phyloP scores from a whole-genome alignment of 2,329 filamentous ascomycete genomes.

The Macrophomina pseudophaseolina region DNA sequence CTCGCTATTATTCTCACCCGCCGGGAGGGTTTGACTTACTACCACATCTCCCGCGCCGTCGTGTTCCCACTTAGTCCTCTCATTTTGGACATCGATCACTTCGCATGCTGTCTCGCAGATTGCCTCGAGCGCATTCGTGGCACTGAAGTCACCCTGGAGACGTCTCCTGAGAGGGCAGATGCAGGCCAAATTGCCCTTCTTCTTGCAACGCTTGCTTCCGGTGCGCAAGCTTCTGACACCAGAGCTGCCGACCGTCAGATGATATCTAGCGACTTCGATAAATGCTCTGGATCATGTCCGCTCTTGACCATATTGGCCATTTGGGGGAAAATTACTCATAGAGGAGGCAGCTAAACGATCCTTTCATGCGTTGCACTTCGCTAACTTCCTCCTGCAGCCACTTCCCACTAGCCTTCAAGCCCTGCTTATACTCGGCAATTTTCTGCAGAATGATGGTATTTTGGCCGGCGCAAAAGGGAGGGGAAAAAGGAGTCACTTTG shows the following conservation, averaged over 20 bases:
- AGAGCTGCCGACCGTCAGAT: not conserved
- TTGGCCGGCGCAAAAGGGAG: too few species aligned
- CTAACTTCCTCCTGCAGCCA: slow-evolving; percentile 9
- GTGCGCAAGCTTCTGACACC: slow-evolving; percentile 13
- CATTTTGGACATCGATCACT: slow-evolving; percentile 4
- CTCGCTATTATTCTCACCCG: not conserved
- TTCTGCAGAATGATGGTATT: slow-evolving; percentile 21
- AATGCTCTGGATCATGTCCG: too few species aligned
- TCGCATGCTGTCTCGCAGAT: not conserved
- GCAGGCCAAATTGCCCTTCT: not conserved
- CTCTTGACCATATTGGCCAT: too few species aligned
- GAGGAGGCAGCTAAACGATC: slow-evolving; percentile 15
- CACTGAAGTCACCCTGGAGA: not conserved
- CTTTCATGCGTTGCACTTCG: slow-evolving; percentile 15
- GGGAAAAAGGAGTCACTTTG: too few species aligned
- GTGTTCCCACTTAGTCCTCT: slow-evolving; percentile 4
- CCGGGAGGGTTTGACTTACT: slow-evolving; percentile 11
- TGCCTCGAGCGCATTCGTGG: slow-evolving; percentile 1
- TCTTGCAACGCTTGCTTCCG: slow-evolving; percentile 3
- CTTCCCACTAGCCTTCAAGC: slow-evolving; percentile 1
- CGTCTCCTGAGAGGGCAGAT: too few species aligned
- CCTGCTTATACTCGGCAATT: slow-evolving; percentile 2
- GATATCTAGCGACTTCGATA: slow-evolving; percentile 16
- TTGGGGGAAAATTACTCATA: too few species aligned
- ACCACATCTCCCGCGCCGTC: slow-evolving; percentile 4